These are phyloP conservation scores for Pythium utonaiense DNA, from an alignment of 352 stramenopile species.

Conservation along the genomic window DNA sequence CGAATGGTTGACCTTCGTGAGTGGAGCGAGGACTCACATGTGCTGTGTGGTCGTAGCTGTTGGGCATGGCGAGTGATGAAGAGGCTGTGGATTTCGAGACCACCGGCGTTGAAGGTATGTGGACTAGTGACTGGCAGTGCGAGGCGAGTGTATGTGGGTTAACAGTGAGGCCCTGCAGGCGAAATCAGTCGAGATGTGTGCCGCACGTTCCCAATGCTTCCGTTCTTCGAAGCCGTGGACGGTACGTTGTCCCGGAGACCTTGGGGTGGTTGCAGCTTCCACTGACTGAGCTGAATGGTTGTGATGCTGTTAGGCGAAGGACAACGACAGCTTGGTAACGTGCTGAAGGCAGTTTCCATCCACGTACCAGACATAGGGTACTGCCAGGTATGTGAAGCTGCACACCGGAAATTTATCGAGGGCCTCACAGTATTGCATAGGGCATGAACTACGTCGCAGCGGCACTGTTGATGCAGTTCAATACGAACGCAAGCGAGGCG, in stretches of 20 bases:
- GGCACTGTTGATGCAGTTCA: conserved; percentile 47
- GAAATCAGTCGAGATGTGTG: conserved; percentile 73
- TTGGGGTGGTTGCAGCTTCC: not conserved
- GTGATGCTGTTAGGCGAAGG: conserved; percentile 37
- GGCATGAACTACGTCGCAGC: conserved; percentile 87
- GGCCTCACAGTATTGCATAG: conserved; percentile 15
- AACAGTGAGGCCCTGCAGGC: too few species aligned
- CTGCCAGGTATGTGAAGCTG: conserved; percentile 49
- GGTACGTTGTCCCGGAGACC: conserved; percentile 15
- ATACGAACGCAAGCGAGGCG: conserved; percentile 12
- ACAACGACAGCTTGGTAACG: conserved; percentile 54
- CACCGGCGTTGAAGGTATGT: conserved; percentile 54
- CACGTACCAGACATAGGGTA: conserved; percentile 64
- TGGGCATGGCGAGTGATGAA: conserved; percentile 33
- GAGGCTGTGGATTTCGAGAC: conserved; percentile 35
- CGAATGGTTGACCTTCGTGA: not conserved
- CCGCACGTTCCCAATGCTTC: conserved; percentile 59
- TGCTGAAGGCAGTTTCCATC: conserved; percentile 62
- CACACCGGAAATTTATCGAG: not conserved
- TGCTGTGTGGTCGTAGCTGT: conserved; percentile 26
- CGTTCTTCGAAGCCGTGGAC: conserved; percentile 42
- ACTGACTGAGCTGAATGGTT: too few species aligned
- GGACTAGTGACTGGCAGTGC: too few species aligned
- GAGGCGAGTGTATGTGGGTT: too few species aligned
- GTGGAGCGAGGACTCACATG: not conserved